Evolutionary conservation across 768 basidiomycete species (phyloP).

Genomic region (Phaeotremella fagi): DNA sequence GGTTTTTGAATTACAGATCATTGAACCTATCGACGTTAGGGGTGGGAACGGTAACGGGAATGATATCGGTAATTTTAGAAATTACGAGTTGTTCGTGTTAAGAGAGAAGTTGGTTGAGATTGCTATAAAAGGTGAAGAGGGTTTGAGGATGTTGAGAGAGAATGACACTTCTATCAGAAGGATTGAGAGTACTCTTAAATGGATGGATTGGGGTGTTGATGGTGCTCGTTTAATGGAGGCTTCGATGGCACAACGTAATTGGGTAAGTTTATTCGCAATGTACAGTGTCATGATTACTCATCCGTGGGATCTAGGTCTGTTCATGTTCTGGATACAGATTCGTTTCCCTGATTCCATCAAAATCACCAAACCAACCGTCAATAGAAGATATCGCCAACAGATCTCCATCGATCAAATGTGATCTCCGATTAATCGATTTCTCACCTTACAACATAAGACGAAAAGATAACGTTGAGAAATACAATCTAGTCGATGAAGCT

Average conservation of each 20-base stretch:
- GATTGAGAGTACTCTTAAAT: constrained; percentile 19
- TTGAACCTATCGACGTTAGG: constrained; percentile 6
- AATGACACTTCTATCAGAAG: constrained; percentile 9
- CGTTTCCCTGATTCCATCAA: constrained; percentile 23
- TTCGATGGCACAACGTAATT: constrained; percentile 27
- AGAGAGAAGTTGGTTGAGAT: constrained; percentile 28
- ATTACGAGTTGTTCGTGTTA: constrained; percentile 39
- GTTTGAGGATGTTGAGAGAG: constrained; percentile 13
- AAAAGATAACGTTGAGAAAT: too few species aligned
- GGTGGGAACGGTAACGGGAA: not conserved
- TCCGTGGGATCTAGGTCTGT: constrained; percentile 43
- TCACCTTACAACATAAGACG: constrained; percentile 27
- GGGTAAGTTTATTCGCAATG: constrained; percentile 28
- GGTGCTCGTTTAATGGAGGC: constrained; percentile 28
- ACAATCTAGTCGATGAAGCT: not conserved
- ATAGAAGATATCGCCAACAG: not conserved
- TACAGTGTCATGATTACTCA: too few species aligned
- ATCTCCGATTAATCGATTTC: constrained; percentile 32
- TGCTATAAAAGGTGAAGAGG: constrained; percentile 26
- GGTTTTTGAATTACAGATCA: constrained; percentile 32
- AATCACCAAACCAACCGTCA: not conserved
- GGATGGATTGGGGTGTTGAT: constrained; percentile 34
- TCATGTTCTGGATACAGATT: constrained; percentile 43
- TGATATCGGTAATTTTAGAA: not conserved
- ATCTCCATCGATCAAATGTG: constrained; percentile 13